These are phyloP conservation scores for Phytopythium helicoides DNA, from an alignment of 352 stramenopile species.

Conservation along the genomic window DNA sequence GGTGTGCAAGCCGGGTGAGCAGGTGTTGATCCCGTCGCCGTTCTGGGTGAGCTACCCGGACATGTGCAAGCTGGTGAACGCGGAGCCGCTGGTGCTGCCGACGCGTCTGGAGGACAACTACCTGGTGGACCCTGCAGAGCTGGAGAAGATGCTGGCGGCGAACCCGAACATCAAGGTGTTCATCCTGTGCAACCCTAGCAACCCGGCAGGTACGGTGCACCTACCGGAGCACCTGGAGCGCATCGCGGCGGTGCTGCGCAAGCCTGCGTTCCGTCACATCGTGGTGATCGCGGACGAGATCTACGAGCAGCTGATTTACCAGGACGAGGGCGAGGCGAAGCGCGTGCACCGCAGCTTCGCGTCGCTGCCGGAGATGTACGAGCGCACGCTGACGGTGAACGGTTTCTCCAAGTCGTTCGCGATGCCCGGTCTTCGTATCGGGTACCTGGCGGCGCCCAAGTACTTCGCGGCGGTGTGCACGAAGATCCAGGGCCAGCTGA, in stretches of 20 bases:
- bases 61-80: conserved; percentile 89
- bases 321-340: conserved; percentile 50
- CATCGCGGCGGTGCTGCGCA: conserved; percentile 51
- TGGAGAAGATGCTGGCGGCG: conserved; percentile 72
- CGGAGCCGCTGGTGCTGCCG: conserved; percentile 85
- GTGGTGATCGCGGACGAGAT: conserved; percentile 94
- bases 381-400: conserved; percentile 93
- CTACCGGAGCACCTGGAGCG: conserved; percentile 38
- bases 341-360: conserved; percentile 67
- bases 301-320: conserved; percentile 94
- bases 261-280: conserved; percentile 69
- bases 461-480: conserved; percentile 82
- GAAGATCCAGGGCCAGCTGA: conserved; percentile 95
- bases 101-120: conserved; percentile 90
- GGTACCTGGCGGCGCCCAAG: conserved; percentile 83
- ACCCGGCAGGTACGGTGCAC: conserved; percentile 91
- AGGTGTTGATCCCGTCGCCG: conserved; percentile 95
- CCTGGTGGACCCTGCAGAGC: conserved; percentile 78
- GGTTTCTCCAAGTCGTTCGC: conserved; percentile 96
- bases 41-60: conserved; percentile 97
- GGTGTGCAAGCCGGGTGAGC: conserved; percentile 86
- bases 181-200: conserved; percentile 97
- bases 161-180: conserved; percentile 79
- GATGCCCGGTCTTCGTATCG: conserved; percentile 95
- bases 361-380: conserved; percentile 76